Evolutionary conservation across 164 flowering plant species (phyloP), one percentile per base, ranked within the genome.

Genomic region (Buxus sempervirens): DNA sequence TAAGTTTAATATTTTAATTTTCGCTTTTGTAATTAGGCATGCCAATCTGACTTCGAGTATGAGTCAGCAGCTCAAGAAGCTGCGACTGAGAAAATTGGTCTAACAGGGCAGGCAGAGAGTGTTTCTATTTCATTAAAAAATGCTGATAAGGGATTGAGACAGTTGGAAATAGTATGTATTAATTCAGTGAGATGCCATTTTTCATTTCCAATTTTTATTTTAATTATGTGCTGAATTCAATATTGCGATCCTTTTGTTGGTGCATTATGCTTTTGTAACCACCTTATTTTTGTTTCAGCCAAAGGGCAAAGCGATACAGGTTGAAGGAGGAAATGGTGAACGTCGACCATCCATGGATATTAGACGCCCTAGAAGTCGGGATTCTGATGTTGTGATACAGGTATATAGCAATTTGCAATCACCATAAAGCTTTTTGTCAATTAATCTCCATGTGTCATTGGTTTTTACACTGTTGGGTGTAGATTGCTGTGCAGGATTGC

Each of bases 321-420:
- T 89, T 67, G 86, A 85, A 75, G 85, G 70, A 6, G 66, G 90
- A 42, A 66, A 45, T 57, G 65, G 70, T 69, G 91, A 89, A 63
- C 85, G 88, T 8, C 80, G 38, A 65, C 80, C 89, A 60, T 80
- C 90, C 27, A 79, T 79, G 77, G 84, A 80, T 72, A 32, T 79
- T 38, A 77, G 79, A 69, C 80, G 75, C 49, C 78, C 82, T 25
- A 70, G 77, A 64, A 54, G 42, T 74, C 69, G 77, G 70, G 88
- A 87, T 79, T 75, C 86, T 53, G 90, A 83, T 82, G 94, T 82
- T 71, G 88, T 89, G 60, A 87, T 89, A 80, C 81, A 86, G 85
- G 90, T 86, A 23, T 10, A 42, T 12, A 28, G 38, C 60, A 20
- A 25, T 20, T 45, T 22, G 4, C 53, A 67, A 13, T 53, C n/a